Percentiles rank a stretch among this genome's conserved stretches.
Evolutionary conservation across 1,284 basidiomycete genomes (phyloP).

Genomic region (Tremellales sp.): DNA sequence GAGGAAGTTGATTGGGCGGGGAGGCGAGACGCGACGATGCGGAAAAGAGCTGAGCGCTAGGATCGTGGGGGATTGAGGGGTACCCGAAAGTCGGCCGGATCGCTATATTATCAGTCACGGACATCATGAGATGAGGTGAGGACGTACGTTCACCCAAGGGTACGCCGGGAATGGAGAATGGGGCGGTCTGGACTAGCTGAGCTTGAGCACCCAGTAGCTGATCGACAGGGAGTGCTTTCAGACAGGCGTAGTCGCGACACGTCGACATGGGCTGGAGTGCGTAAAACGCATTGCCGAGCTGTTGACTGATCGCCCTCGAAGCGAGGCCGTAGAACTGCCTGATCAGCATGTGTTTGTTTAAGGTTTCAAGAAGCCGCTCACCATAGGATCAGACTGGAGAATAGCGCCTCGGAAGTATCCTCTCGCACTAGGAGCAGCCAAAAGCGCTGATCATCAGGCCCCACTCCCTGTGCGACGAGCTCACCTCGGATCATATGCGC

Average conservation of each 20-base stretch:
- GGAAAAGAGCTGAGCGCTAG: conserved; percentile 62
- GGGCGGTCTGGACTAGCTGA: conserved; percentile 49
- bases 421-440: conserved; percentile 62
- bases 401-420: conserved; percentile 68
- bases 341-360: not conserved
- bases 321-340: conserved; percentile 70
- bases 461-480: conserved; percentile 13
- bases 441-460: conserved; percentile 52
- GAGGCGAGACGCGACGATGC: conserved; percentile 59
- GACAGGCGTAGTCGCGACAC: conserved; percentile 49
- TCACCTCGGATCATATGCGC: conserved; percentile 67
- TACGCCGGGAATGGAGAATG: conserved; percentile 19
- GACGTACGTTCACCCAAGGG: conserved; percentile 29
- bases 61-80: conserved; percentile 41
- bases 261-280: conserved; percentile 46
- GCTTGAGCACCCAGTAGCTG: conserved; percentile 56
- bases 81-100: conserved; percentile 34
- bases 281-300: conserved; percentile 58
- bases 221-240: conserved; percentile 54
- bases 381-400: conserved; percentile 81
- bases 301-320: conserved; percentile 54
- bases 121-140: not conserved
- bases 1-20: conserved; percentile 55
- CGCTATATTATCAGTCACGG: conserved; percentile 17
- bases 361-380: conserved; percentile 39